Evolutionary conservation across 768 basidiomycete species (phyloP), one percentile per base, ranked within the genome.

Genomic region (Russula compacta): DNA sequence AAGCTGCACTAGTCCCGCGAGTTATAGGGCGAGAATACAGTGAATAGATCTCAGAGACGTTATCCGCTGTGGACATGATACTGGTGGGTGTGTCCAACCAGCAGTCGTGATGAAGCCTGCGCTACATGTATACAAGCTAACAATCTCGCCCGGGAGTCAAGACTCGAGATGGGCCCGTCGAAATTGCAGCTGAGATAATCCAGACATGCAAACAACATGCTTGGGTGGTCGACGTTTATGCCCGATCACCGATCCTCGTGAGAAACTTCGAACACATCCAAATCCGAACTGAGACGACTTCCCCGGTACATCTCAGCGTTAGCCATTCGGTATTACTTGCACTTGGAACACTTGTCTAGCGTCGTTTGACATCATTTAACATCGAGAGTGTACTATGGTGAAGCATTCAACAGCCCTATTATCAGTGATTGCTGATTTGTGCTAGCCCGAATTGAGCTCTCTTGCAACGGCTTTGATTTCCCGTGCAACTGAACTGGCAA

Each of bases 1-100:
- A 29, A 24, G 48, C 33, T 17, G 54, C 44, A 10, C 50, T 56
- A 14, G 49, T 47, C 14, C 56, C 42, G 38, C 49, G 55, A n/a
- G 59, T 55, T 48, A 58, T 58, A 14, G 54, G 54, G 35, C 40
- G 42, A 29, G 65, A 66, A 11, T 66, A 66, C 32, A 64, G 24
- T 29, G 65, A 66, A 40, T 64, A 58, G 14, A 66, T 66, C 40
- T 66, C 65, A 29, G 65, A 64, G 32, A 47, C 53, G 53, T 66
- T 54, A 44, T 66, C 65, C 65, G 53, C 48, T 9, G 44, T 36
- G 17, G 33, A 56, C 5, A 56, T 39, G 40, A 44, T 38, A 32
- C 29, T 19, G 32, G 42, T 44, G 6, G 36, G 6, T 14, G 29
- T 19, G 35, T 42, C 10, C 32, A 12, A 40, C 10, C 32, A 12